Evolutionary conservation across 768 basidiomycete species (phyloP).

Genomic region (Leccinum sublutescens): DNA sequence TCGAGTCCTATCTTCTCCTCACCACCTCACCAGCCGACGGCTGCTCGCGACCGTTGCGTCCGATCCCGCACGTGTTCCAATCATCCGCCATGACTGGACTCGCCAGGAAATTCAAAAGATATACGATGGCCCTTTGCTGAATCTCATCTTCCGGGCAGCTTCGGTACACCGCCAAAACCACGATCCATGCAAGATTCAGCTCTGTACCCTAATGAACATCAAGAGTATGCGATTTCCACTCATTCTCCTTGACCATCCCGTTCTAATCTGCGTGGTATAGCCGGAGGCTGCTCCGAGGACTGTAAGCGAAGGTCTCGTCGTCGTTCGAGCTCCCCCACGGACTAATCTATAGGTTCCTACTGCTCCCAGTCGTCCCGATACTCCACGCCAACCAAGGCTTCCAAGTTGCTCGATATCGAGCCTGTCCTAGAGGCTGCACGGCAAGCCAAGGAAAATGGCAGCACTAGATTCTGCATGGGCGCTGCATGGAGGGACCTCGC

Average conservation of each 20-base stretch:
- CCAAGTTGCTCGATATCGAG: constrained; percentile 81
- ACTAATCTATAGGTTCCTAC: constrained; percentile 69
- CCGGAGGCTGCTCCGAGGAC: constrained; percentile 94
- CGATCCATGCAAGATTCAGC: constrained; percentile 86
- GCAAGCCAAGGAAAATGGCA: constrained; percentile 93
- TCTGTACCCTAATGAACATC: constrained; percentile 98
- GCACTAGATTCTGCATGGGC: constrained; percentile 98
- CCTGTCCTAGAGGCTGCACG: constrained; percentile 92
- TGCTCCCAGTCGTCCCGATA: constrained; percentile 98
- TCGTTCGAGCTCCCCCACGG: neutral
- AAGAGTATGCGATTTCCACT: constrained; percentile 65
- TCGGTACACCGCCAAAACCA: constrained; percentile 82
- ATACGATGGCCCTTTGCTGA: constrained; percentile 83
- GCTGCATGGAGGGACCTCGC: constrained; percentile 96
- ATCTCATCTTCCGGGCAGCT: constrained; percentile 86
- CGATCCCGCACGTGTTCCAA: constrained; percentile 4
- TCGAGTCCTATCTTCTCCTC: constrained; percentile 7
- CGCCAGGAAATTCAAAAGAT: constrained; percentile 80
- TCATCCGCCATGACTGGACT: constrained; percentile 65
- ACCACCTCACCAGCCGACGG: constrained; percentile 35
- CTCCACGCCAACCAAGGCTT: constrained; percentile 85
- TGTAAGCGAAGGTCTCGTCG: constrained; percentile 51
- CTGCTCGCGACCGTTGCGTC: constrained; percentile 58
- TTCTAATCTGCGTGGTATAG: constrained; percentile 38
- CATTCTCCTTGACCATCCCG: constrained; percentile 20